Base-by-base conservation (phyloP, 441 rosid species). In the Erodium moschatum region DNA sequence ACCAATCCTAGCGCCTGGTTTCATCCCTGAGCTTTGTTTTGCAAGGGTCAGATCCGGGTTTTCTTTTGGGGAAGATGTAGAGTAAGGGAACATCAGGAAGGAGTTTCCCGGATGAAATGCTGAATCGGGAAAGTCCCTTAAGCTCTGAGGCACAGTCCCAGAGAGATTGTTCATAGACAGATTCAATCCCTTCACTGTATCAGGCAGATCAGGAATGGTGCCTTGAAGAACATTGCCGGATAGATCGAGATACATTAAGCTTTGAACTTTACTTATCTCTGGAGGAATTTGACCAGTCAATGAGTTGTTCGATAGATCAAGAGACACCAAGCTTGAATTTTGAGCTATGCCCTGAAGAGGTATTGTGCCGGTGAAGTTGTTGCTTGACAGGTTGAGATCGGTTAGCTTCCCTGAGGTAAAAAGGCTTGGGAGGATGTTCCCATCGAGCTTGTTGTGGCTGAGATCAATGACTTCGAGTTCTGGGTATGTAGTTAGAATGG, bases 91-190 rank as follows among this genome's bases (percentile, higher is more conserved):
- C 65, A 42, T 50, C 70, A 87, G 79, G 65, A 84, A 76, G n/a
- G 81, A 66, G 70, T 87, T 87, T 69, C 92, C 92, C 0, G 92
- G 92, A 73, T 83, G 87, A 75, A 85, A 85, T 8, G 88, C 75
- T n/a, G 89, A 79, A 70, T 81, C 88, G 50, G 92, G 87, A 83
- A 85, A 87, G 33, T 76, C 67, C 76, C 77, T 70, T 66, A 87
- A 73, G 75, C 78, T 83, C 54, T 68, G 75, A 0, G 92, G 92
- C 15, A 87, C 71, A 19, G 65, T 68, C 65, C 92, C 92, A 40
- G 92, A 84, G 66, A 87, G 77, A 73, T 87, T 85, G 77, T 87
- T 87, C 71, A 72, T 76, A 64, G 86, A 85, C 54, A 85, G 84
- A 75, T 70, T 74, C 74, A 87, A 74, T 64, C 75, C 81, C 71